Base-by-base conservation (phyloP, 1,284 basidiomycete species). In the Earliella scabrosa region DNA sequence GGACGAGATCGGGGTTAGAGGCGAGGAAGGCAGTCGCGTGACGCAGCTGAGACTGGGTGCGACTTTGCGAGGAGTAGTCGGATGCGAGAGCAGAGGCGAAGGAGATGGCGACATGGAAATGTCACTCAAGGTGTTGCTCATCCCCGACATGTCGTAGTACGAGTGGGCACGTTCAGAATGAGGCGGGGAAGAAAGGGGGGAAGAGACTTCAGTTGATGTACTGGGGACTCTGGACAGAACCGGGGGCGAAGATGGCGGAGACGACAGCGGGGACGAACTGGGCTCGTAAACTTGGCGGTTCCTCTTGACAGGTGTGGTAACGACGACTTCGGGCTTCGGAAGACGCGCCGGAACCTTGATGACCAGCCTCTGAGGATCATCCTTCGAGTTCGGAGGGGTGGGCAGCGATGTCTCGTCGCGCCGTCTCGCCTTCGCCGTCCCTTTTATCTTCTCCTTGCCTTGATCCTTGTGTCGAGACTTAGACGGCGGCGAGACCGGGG, bases 291-390 rank as follows among this genome's bases (percentile, higher is more conserved):
- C 7, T 36, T n/a, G 32, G 20, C n/a, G 31, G 13, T 14, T 24
- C 45, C 18, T 43, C 38, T 23, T 23, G 31, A 2, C 21, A 50
- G 43, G 58, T 8, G 62, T 45, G 10, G 65, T 61, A 26, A 66
- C 52, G 4, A 68, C 66, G 16, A 61, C 45, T 52, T 61, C 14
- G 41, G n/a, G n/a, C n/a, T n/a, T n/a, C n/a, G n/a, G n/a, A n/a
- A n/a, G 45, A 5, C 55, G 58, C 26, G 55, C 29, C 2, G 63
- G 67, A 13, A 69, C 50, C 45, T 52, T 61, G 47, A 69, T 67
- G 9, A 48, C 59, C 10, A 69, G 55, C 31, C 27, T 50, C 5
- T 50, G 35, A 14, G 43, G 23, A 4, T 58, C 56, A n/a, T 61
- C 50, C 14, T 44, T 53, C 14, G 60, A 60, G 4, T 39, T 26